Evolutionary conservation across 1,139 yeast genomes (phyloP).

Genomic region (Entelexis sorbosivorans): DNA sequence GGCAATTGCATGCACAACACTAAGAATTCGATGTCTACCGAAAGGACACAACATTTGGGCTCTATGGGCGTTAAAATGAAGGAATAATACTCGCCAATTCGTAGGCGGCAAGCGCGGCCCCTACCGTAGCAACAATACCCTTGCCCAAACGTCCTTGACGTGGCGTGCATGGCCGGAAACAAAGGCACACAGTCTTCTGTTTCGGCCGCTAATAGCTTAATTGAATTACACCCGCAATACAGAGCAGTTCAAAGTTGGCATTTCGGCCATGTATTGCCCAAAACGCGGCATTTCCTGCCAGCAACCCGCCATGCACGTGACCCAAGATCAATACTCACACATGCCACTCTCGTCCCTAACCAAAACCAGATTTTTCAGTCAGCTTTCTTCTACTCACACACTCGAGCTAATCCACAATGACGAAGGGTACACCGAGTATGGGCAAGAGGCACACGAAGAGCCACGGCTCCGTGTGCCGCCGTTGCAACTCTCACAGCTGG

Average conservation of each 20-base stretch:
- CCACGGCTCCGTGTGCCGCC: slow-evolving; percentile 91
- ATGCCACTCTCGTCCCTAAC: slow-evolving; percentile 1
- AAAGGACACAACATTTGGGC: too few species aligned
- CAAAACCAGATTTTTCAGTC: slow-evolving; percentile 21
- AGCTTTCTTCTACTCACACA: slow-evolving; percentile 11
- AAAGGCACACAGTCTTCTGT: too few species aligned
- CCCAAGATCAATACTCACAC: slow-evolving; percentile 4
- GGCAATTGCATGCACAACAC: too few species aligned
- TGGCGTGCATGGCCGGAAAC: too few species aligned
- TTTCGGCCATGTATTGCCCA: too few species aligned
- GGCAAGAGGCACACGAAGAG: slow-evolving; percentile 99
- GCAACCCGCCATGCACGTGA: background rate
- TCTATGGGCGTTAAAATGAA: too few species aligned
- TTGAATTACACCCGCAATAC: too few species aligned
- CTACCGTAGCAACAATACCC: background rate
- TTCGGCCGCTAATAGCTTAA: background rate
- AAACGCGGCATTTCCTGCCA: background rate
- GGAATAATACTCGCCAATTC: too few species aligned
- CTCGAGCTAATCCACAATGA: slow-evolving; percentile 20
- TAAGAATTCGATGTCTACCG: background rate
- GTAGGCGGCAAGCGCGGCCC: background rate
- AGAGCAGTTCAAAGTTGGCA: too few species aligned
- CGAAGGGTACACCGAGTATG: slow-evolving; percentile 97
- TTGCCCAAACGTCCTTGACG: too few species aligned
- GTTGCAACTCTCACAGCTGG: slow-evolving; percentile 99